Evolutionary conservation across 1,139 yeast species (phyloP), one percentile per base, ranked within the genome.

Genomic region (Kazachstania sp.): DNA sequence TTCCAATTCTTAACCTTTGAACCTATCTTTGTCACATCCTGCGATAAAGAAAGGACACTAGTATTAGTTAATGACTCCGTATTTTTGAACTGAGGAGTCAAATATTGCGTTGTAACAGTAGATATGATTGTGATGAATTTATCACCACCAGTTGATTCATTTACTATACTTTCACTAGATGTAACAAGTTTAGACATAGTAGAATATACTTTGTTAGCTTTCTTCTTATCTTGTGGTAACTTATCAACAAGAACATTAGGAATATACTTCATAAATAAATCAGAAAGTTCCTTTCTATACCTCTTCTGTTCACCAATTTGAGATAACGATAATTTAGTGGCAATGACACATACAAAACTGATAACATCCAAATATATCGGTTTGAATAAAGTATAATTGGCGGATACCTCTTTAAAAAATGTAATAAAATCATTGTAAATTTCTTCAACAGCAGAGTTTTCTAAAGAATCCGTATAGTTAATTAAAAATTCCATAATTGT

Each of bases 391-490:
- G 67, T 54, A 16, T 74, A 64, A 56, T 79, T 78, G 13, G 74
- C 65, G 38, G 72, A 56, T 0, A 80, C 74, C 26, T 81, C 87
- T 52, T 73, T 79, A 54, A 85, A 70, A 56, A 86, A 87, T 6
- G 64, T 66, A 40, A 78, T 67, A 20, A 81, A 70, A 26, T 74
- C 75, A 18, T 63, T 64, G 82, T 90, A 87, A 26, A 86, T 73
- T 50, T 88, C 96, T 49, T 82, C 86, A 34, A 87, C 69, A 0
- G 86, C 79, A 55, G 87, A 95, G 51, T 74, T 75, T 51, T 86
- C 95, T 39, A 90, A 69, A 0, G 87, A 76, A 7, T 69, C 69
- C 19, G 82, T 67, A 60, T 88, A 88, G 0, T 67, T 69, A 7
- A 79, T 72, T 34, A 64, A 44, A 46, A 61, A 63, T 8, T 48